phyloP scores from a whole-genome alignment of 2,329 filamentous ascomycete genomes.

The Epichloe gansuensis region DNA sequence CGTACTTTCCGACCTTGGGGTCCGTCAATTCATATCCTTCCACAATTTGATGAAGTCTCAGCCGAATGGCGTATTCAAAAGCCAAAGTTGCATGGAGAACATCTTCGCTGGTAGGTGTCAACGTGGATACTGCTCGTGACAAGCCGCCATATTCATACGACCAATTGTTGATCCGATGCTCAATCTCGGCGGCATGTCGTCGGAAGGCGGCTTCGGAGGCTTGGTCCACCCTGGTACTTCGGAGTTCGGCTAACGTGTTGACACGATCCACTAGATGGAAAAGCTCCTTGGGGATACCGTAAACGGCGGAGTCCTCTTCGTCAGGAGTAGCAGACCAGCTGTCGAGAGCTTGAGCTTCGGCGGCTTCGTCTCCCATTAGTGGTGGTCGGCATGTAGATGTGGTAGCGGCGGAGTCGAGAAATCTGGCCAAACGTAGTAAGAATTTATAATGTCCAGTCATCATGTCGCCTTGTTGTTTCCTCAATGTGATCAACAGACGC shows the following conservation, averaged over 20 bases:
- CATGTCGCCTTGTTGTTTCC: slow-evolving; percentile 18
- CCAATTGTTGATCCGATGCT: slow-evolving; percentile 26
- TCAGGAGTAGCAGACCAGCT: slow-evolving; percentile 15
- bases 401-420: slow-evolving; percentile 23
- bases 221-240: slow-evolving; percentile 18
- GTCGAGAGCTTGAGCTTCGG: slow-evolving; percentile 16
- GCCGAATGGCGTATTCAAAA: slow-evolving; percentile 28
- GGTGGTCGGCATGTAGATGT: slow-evolving; percentile 23
- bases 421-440: slow-evolving; percentile 19
- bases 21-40: slow-evolving; percentile 27
- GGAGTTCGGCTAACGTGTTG: slow-evolving; percentile 21
- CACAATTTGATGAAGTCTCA: slow-evolving; percentile 30
- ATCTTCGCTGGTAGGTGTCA: slow-evolving; percentile 15
- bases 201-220: slow-evolving; percentile 19
- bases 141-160: slow-evolving; percentile 18
- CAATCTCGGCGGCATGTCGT: slow-evolving; percentile 17
- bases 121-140: slow-evolving; percentile 13
- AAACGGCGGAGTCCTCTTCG: slow-evolving; percentile 22
- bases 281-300: slow-evolving; percentile 24
- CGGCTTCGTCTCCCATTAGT: slow-evolving; percentile 21
- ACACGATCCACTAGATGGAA: slow-evolving; percentile 22
- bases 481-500: slow-evolving; percentile 21
- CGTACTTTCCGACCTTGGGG: slow-evolving; percentile 19
- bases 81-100: slow-evolving; percentile 24
- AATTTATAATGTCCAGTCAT: slow-evolving; percentile 28